These are phyloP conservation scores for Pilaira anomala DNA, from an alignment of 192 early-diverging fungal species.

Conservation along the genomic window DNA sequence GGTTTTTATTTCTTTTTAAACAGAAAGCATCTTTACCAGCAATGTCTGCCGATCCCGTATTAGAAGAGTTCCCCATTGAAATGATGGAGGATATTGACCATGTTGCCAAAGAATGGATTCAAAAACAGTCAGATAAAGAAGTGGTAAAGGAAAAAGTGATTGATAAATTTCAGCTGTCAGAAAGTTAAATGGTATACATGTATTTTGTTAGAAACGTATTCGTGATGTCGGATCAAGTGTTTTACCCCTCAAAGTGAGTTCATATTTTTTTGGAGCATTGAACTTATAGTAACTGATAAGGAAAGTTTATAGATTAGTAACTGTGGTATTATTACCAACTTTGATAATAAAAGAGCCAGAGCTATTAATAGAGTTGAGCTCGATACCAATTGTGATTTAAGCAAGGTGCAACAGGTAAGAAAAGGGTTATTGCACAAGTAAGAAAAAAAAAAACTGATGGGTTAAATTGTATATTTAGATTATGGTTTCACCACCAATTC, in stretches of 20 bases:
- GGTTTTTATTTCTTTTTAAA: too few species aligned
- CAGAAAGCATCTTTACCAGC: too few species aligned
- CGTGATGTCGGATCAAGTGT: conserved; percentile 21
- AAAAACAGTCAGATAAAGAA: conserved; percentile 42
- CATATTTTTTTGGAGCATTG: not conserved
- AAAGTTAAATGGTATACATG: not conserved
- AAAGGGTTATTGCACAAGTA: not conserved
- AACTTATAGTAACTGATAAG: not conserved
- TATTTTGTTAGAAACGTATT: conserved; percentile 24
- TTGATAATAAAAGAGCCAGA: conserved; percentile 36
- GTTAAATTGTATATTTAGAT: conserved; percentile 19
- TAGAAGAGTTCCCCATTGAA: not conserved
- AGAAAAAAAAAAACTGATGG: not conserved
- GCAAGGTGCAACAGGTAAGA: conserved; percentile 38
- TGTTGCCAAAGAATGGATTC: conserved; percentile 46
- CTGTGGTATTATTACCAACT: conserved; percentile 44
- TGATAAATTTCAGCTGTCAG: not conserved
- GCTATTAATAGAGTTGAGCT: conserved; percentile 49
- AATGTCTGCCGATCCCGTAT: not conserved
- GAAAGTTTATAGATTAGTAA: conserved; percentile 33
- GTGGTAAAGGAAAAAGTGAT: conserved; percentile 33
- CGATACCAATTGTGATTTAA: conserved; percentile 39
- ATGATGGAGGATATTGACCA: conserved; percentile 17
- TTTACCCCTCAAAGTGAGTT: conserved; percentile 21
- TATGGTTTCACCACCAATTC: conserved; percentile 51